Evolutionary conservation across 345 rosid species (phyloP).

Genomic region (Syzygium aqueum): DNA sequence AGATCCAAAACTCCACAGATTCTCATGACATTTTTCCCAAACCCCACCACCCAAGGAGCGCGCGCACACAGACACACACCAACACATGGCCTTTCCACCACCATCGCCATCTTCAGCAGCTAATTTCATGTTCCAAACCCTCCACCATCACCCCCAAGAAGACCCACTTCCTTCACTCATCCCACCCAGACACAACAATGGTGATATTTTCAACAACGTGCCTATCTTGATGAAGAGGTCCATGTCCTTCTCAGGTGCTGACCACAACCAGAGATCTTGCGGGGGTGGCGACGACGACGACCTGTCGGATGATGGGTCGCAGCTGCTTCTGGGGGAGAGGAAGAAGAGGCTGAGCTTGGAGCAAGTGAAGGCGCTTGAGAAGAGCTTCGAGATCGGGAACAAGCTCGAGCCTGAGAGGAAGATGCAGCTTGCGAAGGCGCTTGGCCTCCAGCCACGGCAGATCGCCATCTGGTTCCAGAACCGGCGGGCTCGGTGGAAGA

Average conservation of each 20-base stretch:
- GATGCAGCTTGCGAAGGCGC: slow-evolving; percentile 57
- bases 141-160: background rate
- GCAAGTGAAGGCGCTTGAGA: slow-evolving; percentile 70
- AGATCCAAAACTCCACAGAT: background rate
- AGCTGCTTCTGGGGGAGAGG: slow-evolving; percentile 48
- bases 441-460: slow-evolving; percentile 66
- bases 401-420: slow-evolving; percentile 78
- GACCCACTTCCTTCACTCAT: background rate
- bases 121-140: slow-evolving; percentile 4
- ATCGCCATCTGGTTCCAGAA: slow-evolving; percentile 76
- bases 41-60: background rate
- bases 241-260: slow-evolving; percentile 5
- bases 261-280: background rate
- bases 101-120: background rate
- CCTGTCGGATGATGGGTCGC: slow-evolving; percentile 37
- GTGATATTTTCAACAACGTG: background rate
- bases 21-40: background rate
- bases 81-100: slow-evolving; percentile 5
- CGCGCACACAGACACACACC: background rate
- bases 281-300: slow-evolving; percentile 3
- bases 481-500: slow-evolving; percentile 75
- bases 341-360: slow-evolving; percentile 68
- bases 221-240: slow-evolving; percentile 6
- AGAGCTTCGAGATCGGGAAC: slow-evolving; percentile 67
- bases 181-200: background rate